Percentiles rank a stretch among this genome's conserved stretches.
Evolutionary conservation across 306 rosid genomes (phyloP).

Genomic region (Styphnolobium japonicum): DNA sequence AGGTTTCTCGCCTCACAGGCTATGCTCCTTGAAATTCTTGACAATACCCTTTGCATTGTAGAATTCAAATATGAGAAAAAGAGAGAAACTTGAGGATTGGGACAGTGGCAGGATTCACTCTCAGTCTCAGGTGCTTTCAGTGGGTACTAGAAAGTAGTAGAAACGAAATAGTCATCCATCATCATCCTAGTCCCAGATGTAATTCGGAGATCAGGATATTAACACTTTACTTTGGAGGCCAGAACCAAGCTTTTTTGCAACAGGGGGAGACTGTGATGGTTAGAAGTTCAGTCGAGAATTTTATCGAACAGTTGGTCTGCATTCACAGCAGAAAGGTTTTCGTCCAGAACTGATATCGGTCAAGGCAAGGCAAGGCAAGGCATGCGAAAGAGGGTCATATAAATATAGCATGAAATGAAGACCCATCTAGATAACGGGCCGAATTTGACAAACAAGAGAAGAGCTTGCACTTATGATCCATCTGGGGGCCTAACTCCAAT

Average conservation of each 20-base stretch:
- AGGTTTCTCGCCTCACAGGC: slow-evolving; percentile 15
- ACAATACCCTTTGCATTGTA: slow-evolving; percentile 46
- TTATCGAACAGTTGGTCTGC: slow-evolving; percentile 11
- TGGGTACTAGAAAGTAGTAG: background rate
- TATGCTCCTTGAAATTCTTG: slow-evolving; percentile 36
- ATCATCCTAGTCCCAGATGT: no score
- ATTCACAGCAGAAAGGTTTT: background rate
- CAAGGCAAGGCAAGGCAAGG: no score
- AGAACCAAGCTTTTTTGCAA: background rate
- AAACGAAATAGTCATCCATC: no score
- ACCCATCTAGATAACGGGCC: no score
- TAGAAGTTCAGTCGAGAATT: background rate
- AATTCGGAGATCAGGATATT: no score
- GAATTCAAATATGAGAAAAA: background rate
- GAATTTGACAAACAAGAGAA: no score
- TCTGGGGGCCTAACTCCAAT: no score
- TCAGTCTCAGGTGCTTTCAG: background rate
- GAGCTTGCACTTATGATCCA: no score
- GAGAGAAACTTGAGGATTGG: background rate
- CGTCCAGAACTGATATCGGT: no score
- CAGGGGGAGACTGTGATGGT: background rate
- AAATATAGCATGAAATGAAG: no score
- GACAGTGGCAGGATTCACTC: background rate
- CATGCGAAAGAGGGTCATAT: no score
- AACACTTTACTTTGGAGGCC: background rate